phyloP scores from a whole-genome alignment of 2,329 filamentous ascomycete genomes.

The Talaromyces sp. region DNA sequence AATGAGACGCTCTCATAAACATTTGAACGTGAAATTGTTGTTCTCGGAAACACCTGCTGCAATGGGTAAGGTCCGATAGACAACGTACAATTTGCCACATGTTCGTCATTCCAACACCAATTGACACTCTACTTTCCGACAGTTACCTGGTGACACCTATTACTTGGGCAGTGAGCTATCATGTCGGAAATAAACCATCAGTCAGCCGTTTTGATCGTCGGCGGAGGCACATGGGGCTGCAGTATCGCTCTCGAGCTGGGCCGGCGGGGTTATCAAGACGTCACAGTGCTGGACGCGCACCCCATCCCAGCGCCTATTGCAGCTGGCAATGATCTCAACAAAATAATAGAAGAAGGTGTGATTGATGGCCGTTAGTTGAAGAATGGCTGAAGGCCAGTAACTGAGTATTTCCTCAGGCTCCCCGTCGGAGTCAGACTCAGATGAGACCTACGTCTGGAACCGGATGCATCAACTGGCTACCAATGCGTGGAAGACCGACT shows the following conservation, averaged over 20 bases:
- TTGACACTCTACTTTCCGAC: neutral
- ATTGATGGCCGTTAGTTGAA: neutral
- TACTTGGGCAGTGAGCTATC: neutral
- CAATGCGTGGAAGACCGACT: conserved; percentile 35
- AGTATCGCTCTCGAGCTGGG: conserved; percentile 39
- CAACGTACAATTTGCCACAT: neutral
- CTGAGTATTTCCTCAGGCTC: neutral
- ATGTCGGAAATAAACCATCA: conserved; percentile 2
- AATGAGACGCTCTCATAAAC: neutral
- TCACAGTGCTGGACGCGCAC: conserved; percentile 39
- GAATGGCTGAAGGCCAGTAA: neutral
- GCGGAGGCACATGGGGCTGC: conserved; percentile 39
- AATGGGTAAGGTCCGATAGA: neutral
- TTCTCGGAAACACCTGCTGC: neutral
- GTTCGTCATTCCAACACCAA: neutral
- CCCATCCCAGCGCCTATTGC: conserved; percentile 38
- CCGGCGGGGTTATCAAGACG: conserved; percentile 34
- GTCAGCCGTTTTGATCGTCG: conserved; percentile 31
- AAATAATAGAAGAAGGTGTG: conserved; percentile 26
- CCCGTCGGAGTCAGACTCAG: neutral
- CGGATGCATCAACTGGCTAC: conserved; percentile 15
- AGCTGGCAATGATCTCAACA: conserved; percentile 40
- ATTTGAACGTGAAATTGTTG: neutral
- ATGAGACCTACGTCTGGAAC: conserved; percentile 7
- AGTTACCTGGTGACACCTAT: neutral